Conservation (phyloP, 2,329 filamentous ascomycete species). For the Chaetomium sp. region DNA sequence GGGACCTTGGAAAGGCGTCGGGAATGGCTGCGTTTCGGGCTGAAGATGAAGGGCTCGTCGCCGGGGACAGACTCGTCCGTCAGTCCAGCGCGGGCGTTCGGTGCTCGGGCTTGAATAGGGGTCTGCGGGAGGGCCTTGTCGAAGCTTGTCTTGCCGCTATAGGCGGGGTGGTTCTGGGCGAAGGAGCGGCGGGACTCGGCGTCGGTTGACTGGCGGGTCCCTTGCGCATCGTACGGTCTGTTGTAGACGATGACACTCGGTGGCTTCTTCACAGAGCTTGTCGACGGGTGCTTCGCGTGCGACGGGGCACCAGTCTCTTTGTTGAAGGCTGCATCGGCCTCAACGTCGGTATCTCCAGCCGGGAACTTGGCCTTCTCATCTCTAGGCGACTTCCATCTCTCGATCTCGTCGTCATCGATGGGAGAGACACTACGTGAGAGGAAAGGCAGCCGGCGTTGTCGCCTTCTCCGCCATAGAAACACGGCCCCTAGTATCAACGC, state of each 20-base stretch:
- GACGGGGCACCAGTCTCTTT: conserved; percentile 38
- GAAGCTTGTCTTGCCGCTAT: conserved; percentile 37
- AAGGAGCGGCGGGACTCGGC: conserved; percentile 33
- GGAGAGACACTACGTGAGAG: conserved; percentile 60
- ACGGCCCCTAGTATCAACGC: conserved; percentile 43
- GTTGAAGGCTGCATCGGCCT: conserved; percentile 34
- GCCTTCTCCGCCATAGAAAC: conserved; percentile 45
- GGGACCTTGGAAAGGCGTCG: conserved; percentile 57
- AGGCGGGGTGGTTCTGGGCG: conserved; percentile 21
- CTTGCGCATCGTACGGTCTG: conserved; percentile 35
- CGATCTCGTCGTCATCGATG: conserved; percentile 67
- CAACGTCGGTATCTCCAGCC: conserved; percentile 28
- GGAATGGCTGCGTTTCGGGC: conserved; percentile 55
- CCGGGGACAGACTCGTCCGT: conserved; percentile 64
- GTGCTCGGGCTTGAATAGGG: conserved; percentile 60
- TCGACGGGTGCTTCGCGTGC: conserved; percentile 44
- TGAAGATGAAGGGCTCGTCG: conserved; percentile 59
- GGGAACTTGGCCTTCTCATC: conserved; percentile 31
- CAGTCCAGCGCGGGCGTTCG: conserved; percentile 63
- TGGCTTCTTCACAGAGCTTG: conserved; percentile 47
- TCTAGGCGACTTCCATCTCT: conserved; percentile 57
- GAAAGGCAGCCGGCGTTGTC: conserved; percentile 46
- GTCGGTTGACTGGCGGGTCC: conserved; percentile 38
- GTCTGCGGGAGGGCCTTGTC: conserved; percentile 48
- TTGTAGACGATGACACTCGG: conserved; percentile 58